Conservation (phyloP, 2,329 filamentous ascomycete species). For the Alternaria sp. region DNA sequence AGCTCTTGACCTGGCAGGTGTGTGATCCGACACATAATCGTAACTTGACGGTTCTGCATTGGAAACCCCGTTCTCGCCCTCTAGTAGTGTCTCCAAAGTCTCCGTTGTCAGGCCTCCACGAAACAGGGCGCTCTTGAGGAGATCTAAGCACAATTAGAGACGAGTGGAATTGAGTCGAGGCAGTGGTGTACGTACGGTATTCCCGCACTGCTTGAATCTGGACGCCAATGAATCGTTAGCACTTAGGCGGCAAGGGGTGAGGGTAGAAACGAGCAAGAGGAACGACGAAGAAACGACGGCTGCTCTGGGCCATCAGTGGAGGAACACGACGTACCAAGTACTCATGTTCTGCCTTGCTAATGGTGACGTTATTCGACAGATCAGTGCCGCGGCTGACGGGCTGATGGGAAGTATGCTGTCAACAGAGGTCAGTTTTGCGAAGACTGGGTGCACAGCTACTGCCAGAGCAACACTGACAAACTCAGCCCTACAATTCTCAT, state of each 20-base stretch:
- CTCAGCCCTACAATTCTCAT: constrained; percentile 54
- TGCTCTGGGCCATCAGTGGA: neutral
- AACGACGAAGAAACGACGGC: neutral
- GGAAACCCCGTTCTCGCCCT: constrained; percentile 36
- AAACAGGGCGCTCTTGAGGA: constrained; percentile 59
- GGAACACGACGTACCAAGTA: constrained; percentile 59
- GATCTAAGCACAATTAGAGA: constrained; percentile 45
- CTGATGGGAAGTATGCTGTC: constrained; percentile 53
- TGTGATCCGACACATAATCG: constrained; percentile 28
- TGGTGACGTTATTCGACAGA: constrained; percentile 58
- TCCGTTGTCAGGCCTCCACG: constrained; percentile 61
- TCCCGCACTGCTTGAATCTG: constrained; percentile 58
- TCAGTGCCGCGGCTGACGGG: constrained; percentile 51
- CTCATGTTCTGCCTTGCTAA: constrained; percentile 70
- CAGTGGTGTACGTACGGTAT: constrained; percentile 60
- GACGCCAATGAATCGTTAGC: constrained; percentile 12
- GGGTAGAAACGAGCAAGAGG: neutral
- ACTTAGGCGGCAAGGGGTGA: neutral
- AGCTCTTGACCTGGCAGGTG: constrained; percentile 19
- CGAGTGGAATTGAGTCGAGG: neutral
- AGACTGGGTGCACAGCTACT: neutral
- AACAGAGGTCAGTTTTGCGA: constrained; percentile 11
- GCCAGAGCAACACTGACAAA: constrained; percentile 55
- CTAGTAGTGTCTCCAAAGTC: constrained; percentile 59
- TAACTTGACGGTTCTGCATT: constrained; percentile 27